phyloP scores from a whole-genome alignment of 2,329 filamentous ascomycete genomes.

The Nothophaeocryptopus gaeumannii region DNA sequence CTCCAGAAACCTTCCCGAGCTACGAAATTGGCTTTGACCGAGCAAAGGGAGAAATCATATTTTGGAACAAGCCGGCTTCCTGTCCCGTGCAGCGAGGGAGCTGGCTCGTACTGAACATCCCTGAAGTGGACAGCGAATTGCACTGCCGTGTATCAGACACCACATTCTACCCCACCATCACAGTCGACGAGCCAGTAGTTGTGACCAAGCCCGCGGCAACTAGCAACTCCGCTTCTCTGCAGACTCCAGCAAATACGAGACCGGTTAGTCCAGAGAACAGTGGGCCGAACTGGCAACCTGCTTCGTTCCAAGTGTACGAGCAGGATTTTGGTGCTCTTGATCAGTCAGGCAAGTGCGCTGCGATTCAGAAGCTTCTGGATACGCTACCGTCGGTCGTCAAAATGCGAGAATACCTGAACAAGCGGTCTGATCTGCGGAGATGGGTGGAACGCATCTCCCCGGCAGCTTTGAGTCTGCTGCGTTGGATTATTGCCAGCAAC shows the following conservation, averaged over 20 bases:
- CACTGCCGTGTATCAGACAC: conserved; percentile 54
- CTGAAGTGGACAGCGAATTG: conserved; percentile 25
- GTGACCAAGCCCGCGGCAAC: not conserved
- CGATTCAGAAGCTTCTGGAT: conserved; percentile 54
- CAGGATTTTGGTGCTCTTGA: conserved; percentile 58
- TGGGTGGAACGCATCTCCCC: conserved; percentile 63
- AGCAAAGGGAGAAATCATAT: conserved; percentile 43
- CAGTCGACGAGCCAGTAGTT: conserved; percentile 29
- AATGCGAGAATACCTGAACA: conserved; percentile 50
- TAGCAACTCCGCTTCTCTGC: conserved; percentile 1
- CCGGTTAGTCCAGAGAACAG: conserved; percentile 18
- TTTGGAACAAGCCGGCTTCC: conserved; percentile 27
- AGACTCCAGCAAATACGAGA: conserved; percentile 14
- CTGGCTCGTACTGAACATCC: conserved; percentile 48
- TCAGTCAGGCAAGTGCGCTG: conserved; percentile 46
- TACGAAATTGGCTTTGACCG: conserved; percentile 36
- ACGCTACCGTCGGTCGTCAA: conserved; percentile 60
- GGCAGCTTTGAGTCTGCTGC: conserved; percentile 65
- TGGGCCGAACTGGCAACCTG: conserved; percentile 31
- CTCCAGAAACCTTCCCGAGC: not conserved
- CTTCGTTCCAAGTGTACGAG: conserved; percentile 48
- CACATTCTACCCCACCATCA: conserved; percentile 45
- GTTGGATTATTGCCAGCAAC: conserved; percentile 90
- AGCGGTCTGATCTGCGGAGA: conserved; percentile 39
- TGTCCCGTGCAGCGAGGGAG: conserved; percentile 45